Evolutionary conservation across 2,329 filamentous ascomycete genomes (phyloP).

Genomic region (Pseudocercospora cruenta): DNA sequence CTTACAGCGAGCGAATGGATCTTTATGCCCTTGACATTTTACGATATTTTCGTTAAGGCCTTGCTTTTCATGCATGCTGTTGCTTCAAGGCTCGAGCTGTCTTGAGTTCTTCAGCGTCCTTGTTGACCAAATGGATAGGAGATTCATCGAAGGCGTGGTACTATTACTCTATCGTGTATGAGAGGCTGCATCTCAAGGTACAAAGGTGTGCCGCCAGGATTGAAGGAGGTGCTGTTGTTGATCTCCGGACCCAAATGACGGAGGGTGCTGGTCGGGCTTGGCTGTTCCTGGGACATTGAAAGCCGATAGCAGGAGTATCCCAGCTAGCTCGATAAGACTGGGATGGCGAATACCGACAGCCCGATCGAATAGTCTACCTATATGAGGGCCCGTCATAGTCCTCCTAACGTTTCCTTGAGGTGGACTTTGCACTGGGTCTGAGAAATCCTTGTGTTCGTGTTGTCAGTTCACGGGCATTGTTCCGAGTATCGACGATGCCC

Average conservation of each 20-base stretch:
- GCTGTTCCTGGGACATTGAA: background rate
- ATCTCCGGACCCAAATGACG: background rate
- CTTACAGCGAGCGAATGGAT: no score
- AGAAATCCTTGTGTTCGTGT: background rate
- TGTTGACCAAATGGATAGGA: no score
- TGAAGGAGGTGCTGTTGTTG: background rate
- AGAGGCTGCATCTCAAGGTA: no score
- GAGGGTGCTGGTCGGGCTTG: background rate
- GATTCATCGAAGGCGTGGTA: no score
- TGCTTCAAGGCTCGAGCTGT: no score
- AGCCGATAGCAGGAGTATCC: background rate
- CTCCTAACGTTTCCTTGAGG: background rate
- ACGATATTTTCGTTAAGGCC: no score
- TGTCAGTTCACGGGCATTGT: background rate
- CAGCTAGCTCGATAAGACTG: background rate
- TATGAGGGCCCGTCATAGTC: background rate
- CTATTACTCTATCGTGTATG: no score
- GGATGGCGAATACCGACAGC: background rate
- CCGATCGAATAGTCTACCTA: background rate
- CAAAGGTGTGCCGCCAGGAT: no score
- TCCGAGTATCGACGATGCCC: background rate
- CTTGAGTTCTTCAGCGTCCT: no score
- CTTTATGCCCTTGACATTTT: no score
- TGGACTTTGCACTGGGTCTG: background rate
- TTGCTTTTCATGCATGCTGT: no score